Base-by-base conservation (phyloP, 106 monocot species). In the Allium cepa region DNA sequence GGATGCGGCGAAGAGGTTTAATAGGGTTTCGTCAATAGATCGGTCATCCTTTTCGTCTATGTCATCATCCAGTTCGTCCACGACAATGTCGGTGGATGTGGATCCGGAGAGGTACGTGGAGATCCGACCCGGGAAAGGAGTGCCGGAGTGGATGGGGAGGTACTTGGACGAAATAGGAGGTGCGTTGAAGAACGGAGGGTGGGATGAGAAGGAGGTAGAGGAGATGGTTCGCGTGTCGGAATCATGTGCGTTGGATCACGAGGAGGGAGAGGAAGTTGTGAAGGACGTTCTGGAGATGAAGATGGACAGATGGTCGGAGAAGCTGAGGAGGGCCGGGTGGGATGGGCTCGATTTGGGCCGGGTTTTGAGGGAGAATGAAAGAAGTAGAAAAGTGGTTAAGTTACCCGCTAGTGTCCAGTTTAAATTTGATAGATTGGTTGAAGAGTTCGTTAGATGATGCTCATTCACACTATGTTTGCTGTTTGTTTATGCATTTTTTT, bases 151-250 rank as follows among this genome's bases (percentile, higher is more conserved):
- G 84, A 78, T 85, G 18, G 74, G 63, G 15, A 49, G 9, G 10
- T 85, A 80, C 61, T 64, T 85, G 14, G 63, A 77, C 8, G 13
- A 56, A 11, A 67, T 85, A 11, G 73, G 80, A 4, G 16, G 63
- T 11, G 66, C 73, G 2, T 77, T 85, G 28, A 49, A 68, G 45
- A 13, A 68, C 27, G 80, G 71, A 27, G 84, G 80, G 9, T 85
- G 84, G 84, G 63, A 68, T 13, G 77, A 80, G 46, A 60, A 49
- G 2, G 84, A 85, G 59, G 80, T 85, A 17, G 17, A 22, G 26
- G 84, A 80, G 77, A 85, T 85, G 76, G 66, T 85, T 7, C 74
- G 80, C 60, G 69, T 58, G 55, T 70, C 80, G 0, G 57, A 73
- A 0, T 59, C 65, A n/a, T 66, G 77, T 0, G 50, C 77, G 9